A percentile compares a stretch with the other conserved stretches of the same genome.
Conservation (phyloP, 345 rosid species). For the Salix exigua region DNA sequence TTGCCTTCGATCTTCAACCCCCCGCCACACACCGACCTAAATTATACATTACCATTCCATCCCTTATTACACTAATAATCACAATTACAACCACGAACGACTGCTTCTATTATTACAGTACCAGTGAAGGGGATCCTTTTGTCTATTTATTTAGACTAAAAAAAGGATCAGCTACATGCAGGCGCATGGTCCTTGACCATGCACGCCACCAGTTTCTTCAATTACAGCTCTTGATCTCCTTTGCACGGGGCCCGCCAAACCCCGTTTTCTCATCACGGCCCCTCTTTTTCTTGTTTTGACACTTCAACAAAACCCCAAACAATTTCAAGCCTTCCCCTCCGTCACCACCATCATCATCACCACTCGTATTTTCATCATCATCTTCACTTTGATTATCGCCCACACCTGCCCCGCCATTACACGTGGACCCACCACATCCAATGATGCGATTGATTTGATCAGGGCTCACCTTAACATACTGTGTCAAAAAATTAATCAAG, state of each 20-base stretch:
- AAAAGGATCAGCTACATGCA: background rate
- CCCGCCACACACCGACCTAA: background rate
- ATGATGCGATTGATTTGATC: conserved; percentile 67
- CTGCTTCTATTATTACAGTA: no score
- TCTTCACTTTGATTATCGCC: background rate
- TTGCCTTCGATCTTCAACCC: conserved; percentile 20
- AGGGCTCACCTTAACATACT: conserved; percentile 58
- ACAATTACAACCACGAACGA: background rate
- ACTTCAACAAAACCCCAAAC: conserved; percentile 79
- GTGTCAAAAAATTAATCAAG: conserved; percentile 56
- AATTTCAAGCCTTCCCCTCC: conserved; percentile 53
- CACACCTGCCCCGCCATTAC: conserved; percentile 8
- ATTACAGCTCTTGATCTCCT: conserved; percentile 71
- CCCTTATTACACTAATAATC: background rate
- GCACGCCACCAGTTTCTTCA: conserved; percentile 8
- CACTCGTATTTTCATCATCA: background rate
- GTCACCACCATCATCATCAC: background rate
- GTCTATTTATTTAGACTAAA: background rate
- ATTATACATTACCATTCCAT: background rate
- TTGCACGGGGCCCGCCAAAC: conserved; percentile 45
- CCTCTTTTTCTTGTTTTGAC: conserved; percentile 50
- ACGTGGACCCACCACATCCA: conserved; percentile 28
- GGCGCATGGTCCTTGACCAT: background rate
- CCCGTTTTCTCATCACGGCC: conserved; percentile 56
- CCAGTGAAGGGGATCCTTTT: background rate